Percentiles rank a stretch among this genome's conserved stretches.
phyloP scores from a whole-genome alignment of 768 basidiomycete genomes.

The Trametes gibbosa region DNA sequence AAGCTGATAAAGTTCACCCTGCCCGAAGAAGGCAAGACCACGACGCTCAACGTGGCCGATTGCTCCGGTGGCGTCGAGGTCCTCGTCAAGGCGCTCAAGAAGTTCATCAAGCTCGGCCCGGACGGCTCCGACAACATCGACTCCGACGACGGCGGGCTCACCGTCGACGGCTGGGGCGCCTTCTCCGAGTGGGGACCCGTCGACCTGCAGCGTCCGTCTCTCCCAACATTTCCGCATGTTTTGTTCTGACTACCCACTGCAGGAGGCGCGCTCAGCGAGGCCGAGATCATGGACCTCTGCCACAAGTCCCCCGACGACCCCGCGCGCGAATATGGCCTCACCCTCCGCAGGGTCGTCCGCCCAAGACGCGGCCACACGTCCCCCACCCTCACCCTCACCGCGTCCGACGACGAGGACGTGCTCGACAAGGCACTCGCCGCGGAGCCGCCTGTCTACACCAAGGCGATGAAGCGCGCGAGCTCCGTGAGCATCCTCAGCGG shows the following conservation, averaged over 20 bases:
- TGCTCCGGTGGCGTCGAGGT: slow-evolving; percentile 84
- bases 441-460: slow-evolving; percentile 20
- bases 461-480: slow-evolving; percentile 86
- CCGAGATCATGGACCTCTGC: slow-evolving; percentile 78
- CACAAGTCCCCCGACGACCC: slow-evolving; percentile 77
- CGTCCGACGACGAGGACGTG: slow-evolving; percentile 33
- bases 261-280: slow-evolving; percentile 80
- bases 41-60: slow-evolving; percentile 62
- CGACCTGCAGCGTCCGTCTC: slow-evolving; percentile 48
- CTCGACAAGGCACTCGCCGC: slow-evolving; percentile 17
- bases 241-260: background rate
- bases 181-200: slow-evolving; percentile 61
- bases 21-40: slow-evolving; percentile 72
- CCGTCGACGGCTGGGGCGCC: slow-evolving; percentile 88
- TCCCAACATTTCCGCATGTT: background rate
- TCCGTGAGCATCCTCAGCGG: slow-evolving; percentile 93
- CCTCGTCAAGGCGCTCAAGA: slow-evolving; percentile 84
- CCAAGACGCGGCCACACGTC: slow-evolving; percentile 39
- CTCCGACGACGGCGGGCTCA: slow-evolving; percentile 70
- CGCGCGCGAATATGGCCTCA: slow-evolving; percentile 75
- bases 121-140: slow-evolving; percentile 52
- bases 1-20: slow-evolving; percentile 88
- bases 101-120: slow-evolving; percentile 69
- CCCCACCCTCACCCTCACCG: slow-evolving; percentile 45
- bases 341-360: slow-evolving; percentile 56